Conservation (phyloP, 1,139 yeast genomes). For the Debaryomycetaceae sp. region DNA sequence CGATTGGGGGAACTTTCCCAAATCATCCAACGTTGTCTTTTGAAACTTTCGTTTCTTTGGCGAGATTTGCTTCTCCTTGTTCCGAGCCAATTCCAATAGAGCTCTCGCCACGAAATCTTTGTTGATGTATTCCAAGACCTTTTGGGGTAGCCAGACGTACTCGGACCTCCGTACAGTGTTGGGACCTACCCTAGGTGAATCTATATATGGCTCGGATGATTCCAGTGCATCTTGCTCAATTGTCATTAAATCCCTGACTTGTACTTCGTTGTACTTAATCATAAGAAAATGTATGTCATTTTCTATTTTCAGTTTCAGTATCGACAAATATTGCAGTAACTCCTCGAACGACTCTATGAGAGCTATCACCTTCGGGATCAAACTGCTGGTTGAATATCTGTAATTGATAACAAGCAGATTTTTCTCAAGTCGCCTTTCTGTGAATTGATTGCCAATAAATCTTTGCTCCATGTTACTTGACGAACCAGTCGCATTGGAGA, state of each 20-base stretch:
- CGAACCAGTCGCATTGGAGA: neutral
- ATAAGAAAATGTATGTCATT: neutral
- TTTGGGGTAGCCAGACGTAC: neutral
- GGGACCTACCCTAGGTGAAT: constrained; percentile 3
- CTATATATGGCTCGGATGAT: constrained; percentile 6
- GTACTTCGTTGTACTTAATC: neutral
- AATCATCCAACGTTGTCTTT: constrained; percentile 9
- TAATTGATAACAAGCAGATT: neutral
- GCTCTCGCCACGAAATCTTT: neutral
- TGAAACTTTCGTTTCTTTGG: constrained; percentile 6
- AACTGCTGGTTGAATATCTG: neutral
- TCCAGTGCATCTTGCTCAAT: neutral
- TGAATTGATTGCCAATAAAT: neutral
- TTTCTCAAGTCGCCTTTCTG: neutral
- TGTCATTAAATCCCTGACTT: neutral
- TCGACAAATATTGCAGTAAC: neutral
- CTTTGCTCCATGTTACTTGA: neutral
- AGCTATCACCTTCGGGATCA: neutral
- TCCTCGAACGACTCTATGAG: neutral
- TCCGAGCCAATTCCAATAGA: neutral
- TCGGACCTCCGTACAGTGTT: neutral
- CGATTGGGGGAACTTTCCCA: constrained; percentile 9
- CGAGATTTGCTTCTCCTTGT: neutral
- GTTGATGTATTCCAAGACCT: neutral
- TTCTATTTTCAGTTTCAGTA: neutral